Percentiles rank a stretch among this genome's conserved stretches.
phyloP scores from a whole-genome alignment of 2,329 filamentous ascomycete genomes.

The Scytalidium lignicola region DNA sequence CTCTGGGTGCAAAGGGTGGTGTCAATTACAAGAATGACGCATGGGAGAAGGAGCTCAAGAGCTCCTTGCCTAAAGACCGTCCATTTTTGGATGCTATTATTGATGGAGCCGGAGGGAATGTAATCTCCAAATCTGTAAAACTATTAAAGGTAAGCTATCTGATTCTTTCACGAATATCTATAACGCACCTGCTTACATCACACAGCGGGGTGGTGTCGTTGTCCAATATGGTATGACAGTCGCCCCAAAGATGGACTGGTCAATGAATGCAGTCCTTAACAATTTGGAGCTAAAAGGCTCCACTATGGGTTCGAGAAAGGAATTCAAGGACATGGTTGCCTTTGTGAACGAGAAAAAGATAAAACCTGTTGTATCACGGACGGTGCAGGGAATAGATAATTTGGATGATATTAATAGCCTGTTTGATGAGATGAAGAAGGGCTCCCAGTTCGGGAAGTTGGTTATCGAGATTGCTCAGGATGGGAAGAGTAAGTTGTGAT shows the following conservation, averaged over 20 bases:
- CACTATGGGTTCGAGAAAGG: constrained; percentile 86
- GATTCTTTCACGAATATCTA: not conserved
- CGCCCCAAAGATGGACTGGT: constrained; percentile 77
- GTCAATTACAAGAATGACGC: constrained; percentile 71
- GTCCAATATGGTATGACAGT: constrained; percentile 89
- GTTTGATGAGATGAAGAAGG: constrained; percentile 84
- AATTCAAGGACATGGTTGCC: constrained; percentile 85
- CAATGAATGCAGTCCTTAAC: constrained; percentile 77
- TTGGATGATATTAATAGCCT: constrained; percentile 73
- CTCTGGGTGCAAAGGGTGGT: constrained; percentile 75
- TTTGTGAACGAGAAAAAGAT: constrained; percentile 74
- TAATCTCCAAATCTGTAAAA: constrained; percentile 63
- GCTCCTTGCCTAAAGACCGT: constrained; percentile 57
- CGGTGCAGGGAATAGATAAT: constrained; percentile 68
- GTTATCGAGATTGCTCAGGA: constrained; percentile 62
- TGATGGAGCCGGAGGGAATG: constrained; percentile 84
- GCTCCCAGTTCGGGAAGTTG: constrained; percentile 86
- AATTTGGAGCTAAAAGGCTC: constrained; percentile 83
- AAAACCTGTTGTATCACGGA: constrained; percentile 70
- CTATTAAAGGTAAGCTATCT: constrained; percentile 57
- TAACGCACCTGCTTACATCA: constrained; percentile 2
- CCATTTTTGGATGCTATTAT: constrained; percentile 76
- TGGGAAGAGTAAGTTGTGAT: constrained; percentile 6
- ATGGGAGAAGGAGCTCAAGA: constrained; percentile 74
- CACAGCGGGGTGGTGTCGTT: constrained; percentile 70